Evolutionary conservation across 2,329 filamentous ascomycete genomes (phyloP), one percentile per base, ranked within the genome.

Genomic region (Talaromyces marneffei): DNA sequence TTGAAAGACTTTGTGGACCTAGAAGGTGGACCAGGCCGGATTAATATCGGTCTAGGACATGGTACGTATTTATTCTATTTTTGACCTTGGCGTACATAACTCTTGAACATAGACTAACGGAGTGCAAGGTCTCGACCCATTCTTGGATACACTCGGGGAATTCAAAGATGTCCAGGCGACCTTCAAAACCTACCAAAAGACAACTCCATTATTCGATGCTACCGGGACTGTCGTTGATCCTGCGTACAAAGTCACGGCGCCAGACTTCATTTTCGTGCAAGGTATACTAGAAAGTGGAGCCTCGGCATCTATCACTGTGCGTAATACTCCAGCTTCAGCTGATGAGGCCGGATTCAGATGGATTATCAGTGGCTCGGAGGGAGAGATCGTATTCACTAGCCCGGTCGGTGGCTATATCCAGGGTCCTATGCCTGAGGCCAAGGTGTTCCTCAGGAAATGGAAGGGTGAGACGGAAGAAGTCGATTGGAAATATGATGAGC

Each of bases 321-420:
- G 55, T 31, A 54, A 12, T 42, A 54, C 31, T 7, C 18, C 48
- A 9, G 16, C 48, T 8, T 37, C 48, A 18, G 60, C 31, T 4
- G 48, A 62, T 4, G 55, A 55, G 14, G 55, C 35, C n/a, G 54
- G 46, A 1, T 54, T 62, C 12, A 50, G 55, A 48, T 62, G 60
- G 60, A 48, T 55, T 20, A 55, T 62, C 39, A 62, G 55, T 27
- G 60, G 60, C 25, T 40, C 60, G 12, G 55, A 62, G 33, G 60
- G 60, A 7, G 60, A 62, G 33, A 27, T 62, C 12, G 39, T 55
- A 9, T 59, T 62, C 23, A 25, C 31, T 29, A 46, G 25, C 16
- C 60, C 60, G 18, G 37, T 29, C 2, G 48, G 50, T 2, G 39
- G n/a, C n/a, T 55, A 58, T 23, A 31, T 59, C n/a, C 60, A 62